Conservation (phyloP, 2,329 filamentous ascomycete genomes). For the Dryadomyces quercus-mongolicae region DNA sequence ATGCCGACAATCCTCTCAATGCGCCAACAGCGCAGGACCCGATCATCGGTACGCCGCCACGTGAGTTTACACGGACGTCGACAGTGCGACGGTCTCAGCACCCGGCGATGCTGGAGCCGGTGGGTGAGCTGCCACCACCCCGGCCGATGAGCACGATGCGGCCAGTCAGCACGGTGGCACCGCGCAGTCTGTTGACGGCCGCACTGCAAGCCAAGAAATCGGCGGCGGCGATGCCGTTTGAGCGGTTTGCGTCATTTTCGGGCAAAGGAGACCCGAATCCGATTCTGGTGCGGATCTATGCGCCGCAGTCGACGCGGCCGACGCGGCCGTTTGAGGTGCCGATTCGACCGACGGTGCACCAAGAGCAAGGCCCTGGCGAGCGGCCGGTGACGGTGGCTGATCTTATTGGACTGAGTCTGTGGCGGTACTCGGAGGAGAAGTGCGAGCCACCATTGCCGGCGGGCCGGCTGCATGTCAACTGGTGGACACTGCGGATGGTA, state of each 20-base stretch:
- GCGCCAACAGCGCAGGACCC: slow-evolving; percentile 39
- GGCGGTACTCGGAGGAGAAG: slow-evolving; percentile 67
- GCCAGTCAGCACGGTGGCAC: slow-evolving; percentile 54
- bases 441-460: slow-evolving; percentile 51
- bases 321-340: slow-evolving; percentile 59
- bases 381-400: slow-evolving; percentile 62
- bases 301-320: slow-evolving; percentile 54
- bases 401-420: slow-evolving; percentile 69
- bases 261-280: slow-evolving; percentile 70
- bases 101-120: slow-evolving; percentile 28
- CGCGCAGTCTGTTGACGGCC: slow-evolving; percentile 59
- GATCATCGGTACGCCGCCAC: slow-evolving; percentile 47
- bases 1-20: slow-evolving; percentile 44
- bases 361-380: slow-evolving; percentile 43
- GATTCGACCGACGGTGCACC: slow-evolving; percentile 56
- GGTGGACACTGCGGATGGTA: slow-evolving; percentile 74
- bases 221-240: slow-evolving; percentile 58
- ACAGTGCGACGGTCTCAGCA: slow-evolving; percentile 50
- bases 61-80: slow-evolving; percentile 47
- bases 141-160: slow-evolving; percentile 52
- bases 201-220: slow-evolving; percentile 62
- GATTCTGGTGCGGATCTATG: slow-evolving; percentile 65
- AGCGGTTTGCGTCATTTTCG: slow-evolving; percentile 63
- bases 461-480: slow-evolving; percentile 64
- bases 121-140: slow-evolving; percentile 59